A percentile compares a stretch with the other conserved stretches of the same genome.
These are phyloP conservation scores for Thuidium tamariscinum DNA, from an alignment of 225 moss, liverwort and hornwort species.

Conservation along the genomic window DNA sequence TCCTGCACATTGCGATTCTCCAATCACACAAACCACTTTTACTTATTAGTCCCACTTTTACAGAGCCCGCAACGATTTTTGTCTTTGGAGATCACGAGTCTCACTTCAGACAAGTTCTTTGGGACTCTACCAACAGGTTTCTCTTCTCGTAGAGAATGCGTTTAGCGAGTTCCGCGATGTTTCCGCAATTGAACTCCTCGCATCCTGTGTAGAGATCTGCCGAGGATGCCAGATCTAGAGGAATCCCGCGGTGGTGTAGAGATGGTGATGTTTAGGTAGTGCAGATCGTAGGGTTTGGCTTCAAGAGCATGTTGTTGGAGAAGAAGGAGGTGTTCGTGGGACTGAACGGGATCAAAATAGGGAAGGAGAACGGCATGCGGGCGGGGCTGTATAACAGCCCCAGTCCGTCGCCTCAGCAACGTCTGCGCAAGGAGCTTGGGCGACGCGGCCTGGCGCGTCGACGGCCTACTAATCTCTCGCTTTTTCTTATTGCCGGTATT, in stretches of 20 bases:
- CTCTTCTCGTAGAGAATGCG: background rate
- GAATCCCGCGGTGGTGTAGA: background rate
- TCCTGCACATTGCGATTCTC: background rate
- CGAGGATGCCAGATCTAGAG: background rate
- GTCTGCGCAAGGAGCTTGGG: conserved; percentile 21
- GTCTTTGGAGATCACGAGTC: background rate
- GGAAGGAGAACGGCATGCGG: conserved; percentile 47
- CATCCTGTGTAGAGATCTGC: background rate
- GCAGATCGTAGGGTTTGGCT: background rate
- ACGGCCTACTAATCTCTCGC: conserved; percentile 13
- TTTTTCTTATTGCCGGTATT: conserved; percentile 25
- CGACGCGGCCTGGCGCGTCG: conserved; percentile 16
- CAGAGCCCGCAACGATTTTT: background rate
- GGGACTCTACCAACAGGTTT: background rate
- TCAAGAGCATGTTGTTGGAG: conserved; percentile 34
- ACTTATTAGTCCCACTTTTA: background rate
- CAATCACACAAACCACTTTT: background rate
- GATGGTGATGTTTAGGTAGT: background rate
- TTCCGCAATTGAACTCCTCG: background rate
- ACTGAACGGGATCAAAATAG: conserved; percentile 37
- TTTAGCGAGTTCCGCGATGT: background rate
- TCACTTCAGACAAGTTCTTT: background rate
- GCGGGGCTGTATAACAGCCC: conserved; percentile 40
- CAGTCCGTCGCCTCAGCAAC: conserved; percentile 28
- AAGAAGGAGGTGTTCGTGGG: conserved; percentile 38